Evolutionary conservation across 805 yeast species (phyloP), one percentile per base, ranked within the genome.

Genomic region (Aciculoconidium aculeatum): DNA sequence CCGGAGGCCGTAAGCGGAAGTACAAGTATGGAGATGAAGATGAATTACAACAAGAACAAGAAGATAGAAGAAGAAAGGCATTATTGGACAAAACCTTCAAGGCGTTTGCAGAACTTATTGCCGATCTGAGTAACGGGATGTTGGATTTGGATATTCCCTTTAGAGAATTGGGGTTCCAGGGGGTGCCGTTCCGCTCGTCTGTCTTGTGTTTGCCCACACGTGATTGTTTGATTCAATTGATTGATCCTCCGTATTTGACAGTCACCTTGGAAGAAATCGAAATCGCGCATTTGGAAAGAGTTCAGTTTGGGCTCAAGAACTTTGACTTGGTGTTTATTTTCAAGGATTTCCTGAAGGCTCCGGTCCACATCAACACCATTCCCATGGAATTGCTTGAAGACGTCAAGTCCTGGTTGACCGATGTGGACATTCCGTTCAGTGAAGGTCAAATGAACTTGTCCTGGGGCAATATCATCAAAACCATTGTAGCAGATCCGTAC

Each of bases 41-140:
- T 57, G 98, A 92, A 61, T 67, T 92, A 41, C 97, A 92, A 59
- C 96, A 90, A 59, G 98, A 92, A 63, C 96, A 90, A 61, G 97
- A 92, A 57, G 98, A 92, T 62, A 79, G 96, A 64, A 73, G 90
- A 58, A 75, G 96, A 60, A 83, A 94, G 47, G 82, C 84, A 14
- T 74, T 85, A 21, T 72, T 92, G 47, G 96, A 92, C 61, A 85
- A 82, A 55, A 97, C 92, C 58, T 92, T 88, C 62, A 80, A 77
- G 57, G 68, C 71, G 26, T 92, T 87, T 62, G 90, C 90, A 11
- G 96, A 92, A 58, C 74, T 80, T 38, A 88, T 92, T 42, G 79
- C 95, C 9, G 96, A 86, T 40, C 81, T 92, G 0, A 78, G 95
- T 0, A 74, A 77, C 47, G 94, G 95, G 18, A 55, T 77, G 38